phyloP scores from a whole-genome alignment of 805 yeast species.

The Debaryomyces hansenii region DNA sequence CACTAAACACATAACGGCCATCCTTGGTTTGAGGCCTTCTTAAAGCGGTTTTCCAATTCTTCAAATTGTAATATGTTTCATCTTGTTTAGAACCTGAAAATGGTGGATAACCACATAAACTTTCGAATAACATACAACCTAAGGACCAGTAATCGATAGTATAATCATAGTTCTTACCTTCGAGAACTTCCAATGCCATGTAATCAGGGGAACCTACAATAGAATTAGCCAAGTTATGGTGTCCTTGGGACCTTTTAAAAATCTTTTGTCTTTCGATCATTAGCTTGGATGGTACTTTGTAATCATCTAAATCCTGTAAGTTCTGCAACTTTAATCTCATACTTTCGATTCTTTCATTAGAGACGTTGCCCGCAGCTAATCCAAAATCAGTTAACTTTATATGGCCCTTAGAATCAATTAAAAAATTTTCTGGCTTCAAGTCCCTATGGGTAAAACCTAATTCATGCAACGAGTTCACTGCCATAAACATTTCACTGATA shows the following conservation, averaged over 20 bases:
- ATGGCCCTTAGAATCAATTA: conserved; percentile 88
- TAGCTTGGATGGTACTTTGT: conserved; percentile 64
- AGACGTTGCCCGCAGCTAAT: conserved; percentile 92
- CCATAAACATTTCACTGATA: conserved; percentile 92
- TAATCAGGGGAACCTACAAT: conserved; percentile 98
- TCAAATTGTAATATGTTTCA: conserved; percentile 90
- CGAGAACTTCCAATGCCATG: conserved; percentile 96
- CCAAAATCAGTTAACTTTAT: conserved; percentile 96
- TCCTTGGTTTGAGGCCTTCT: conserved; percentile 89
- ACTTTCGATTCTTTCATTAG: conserved; percentile 88
- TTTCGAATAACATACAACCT: conserved; percentile 96
- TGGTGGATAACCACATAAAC: conserved; percentile 96
- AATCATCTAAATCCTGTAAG: conserved; percentile 70
- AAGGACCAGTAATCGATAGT: conserved; percentile 99
- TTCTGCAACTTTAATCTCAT: conserved; percentile 70
- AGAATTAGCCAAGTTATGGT: conserved; percentile 86
- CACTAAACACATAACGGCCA: conserved; percentile 90
- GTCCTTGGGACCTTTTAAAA: conserved; percentile 78
- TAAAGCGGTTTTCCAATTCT: conserved; percentile 87
- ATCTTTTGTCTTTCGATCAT: conserved; percentile 84
- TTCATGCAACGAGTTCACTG: conserved; percentile 90
- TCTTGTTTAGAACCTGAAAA: conserved; percentile 91
- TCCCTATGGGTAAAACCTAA: conserved; percentile 97
- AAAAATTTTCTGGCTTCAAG: conserved; percentile 90
- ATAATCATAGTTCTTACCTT: conserved; percentile 89